Conservation (phyloP, 495 filamentous ascomycete genomes). For the Usnea hakonensis region DNA sequence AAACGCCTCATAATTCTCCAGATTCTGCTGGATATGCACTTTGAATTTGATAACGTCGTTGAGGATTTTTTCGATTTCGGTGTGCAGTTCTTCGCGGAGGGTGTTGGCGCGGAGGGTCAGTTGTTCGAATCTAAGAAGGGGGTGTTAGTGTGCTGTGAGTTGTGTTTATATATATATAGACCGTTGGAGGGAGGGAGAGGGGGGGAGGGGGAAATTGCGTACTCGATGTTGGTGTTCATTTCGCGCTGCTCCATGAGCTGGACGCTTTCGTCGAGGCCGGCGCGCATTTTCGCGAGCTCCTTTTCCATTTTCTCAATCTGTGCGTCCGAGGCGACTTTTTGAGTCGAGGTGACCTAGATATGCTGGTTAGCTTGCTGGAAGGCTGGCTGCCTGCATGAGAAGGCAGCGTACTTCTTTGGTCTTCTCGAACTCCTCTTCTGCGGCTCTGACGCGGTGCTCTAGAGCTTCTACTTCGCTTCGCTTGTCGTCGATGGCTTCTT, state of each 20-base stretch:
- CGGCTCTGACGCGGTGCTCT: constrained; percentile 74
- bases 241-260: constrained; percentile 91
- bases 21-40: constrained; percentile 82
- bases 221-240: constrained; percentile 95
- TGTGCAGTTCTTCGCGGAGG: constrained; percentile 87
- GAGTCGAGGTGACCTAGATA: constrained; percentile 59
- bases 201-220: constrained; percentile 27
- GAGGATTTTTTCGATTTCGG: constrained; percentile 89
- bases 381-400: background rate
- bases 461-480: constrained; percentile 82
- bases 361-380: background rate
- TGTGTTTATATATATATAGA: too few species aligned
- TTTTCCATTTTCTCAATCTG: constrained; percentile 99
- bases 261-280: constrained; percentile 75
- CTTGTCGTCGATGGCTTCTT: constrained; percentile 93
- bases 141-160: background rate
- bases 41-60: constrained; percentile 99
- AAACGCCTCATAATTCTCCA: constrained; percentile 90
- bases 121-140: constrained; percentile 68
- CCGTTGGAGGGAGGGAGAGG: too few species aligned
- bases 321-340: constrained; percentile 78
- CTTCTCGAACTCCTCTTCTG: constrained; percentile 89
- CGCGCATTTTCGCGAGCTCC: constrained; percentile 85
- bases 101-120: constrained; percentile 73
- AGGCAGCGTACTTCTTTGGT: constrained; percentile 60